Base-by-base conservation (phyloP, 164 flowering plant genomes). In the Macadamia integrifolia region DNA sequence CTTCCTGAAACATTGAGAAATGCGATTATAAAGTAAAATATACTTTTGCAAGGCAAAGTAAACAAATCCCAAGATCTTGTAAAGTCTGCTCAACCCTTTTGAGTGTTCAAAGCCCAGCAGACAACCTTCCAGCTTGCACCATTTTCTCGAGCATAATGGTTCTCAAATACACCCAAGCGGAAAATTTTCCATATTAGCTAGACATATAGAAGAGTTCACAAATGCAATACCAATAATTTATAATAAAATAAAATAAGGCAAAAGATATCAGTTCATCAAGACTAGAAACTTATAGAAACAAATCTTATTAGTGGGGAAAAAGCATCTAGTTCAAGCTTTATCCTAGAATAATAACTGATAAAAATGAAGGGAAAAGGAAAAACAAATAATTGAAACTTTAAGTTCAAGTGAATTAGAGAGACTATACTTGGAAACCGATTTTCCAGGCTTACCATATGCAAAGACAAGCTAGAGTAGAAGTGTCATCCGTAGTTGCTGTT, bases 71-170 rank as follows among this genome's bases (percentile, higher is more conserved):
- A 71, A 94, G 92, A 58, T 94, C 97, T 77, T 90, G 93, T 65
- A 94, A 79, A 60, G 90, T 86, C 72, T 94, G 97, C 69, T 94
- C 98, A 70, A 90, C 91, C 62, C 97, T 83, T 76, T 94, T 94
- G 76, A 85, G 83, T 23, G 95, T 88, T 67, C 97, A 83, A 60
- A 92, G 88, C 63, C 97, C 98, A 66, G 96, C 93, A 67, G 91
- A 78, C 49, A 93, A 74, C 72, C 86, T 91, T 66, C 87, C 89
- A 66, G 91, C 87, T 90, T 94, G 95, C 77, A 94, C 92, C 97
- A 92, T 92, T 85, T 94, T 92, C 35, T 88, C 97, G 66, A 90
- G 84, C 55, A 83, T 93, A 89, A 81, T 82, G 15, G 92, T 85
- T 77, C 97, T 86, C 82, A 87, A 74, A 69, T 87, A 92, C 13